Base-by-base conservation (phyloP, 495 filamentous ascomycete genomes). In the Durotheca rogersii region DNA sequence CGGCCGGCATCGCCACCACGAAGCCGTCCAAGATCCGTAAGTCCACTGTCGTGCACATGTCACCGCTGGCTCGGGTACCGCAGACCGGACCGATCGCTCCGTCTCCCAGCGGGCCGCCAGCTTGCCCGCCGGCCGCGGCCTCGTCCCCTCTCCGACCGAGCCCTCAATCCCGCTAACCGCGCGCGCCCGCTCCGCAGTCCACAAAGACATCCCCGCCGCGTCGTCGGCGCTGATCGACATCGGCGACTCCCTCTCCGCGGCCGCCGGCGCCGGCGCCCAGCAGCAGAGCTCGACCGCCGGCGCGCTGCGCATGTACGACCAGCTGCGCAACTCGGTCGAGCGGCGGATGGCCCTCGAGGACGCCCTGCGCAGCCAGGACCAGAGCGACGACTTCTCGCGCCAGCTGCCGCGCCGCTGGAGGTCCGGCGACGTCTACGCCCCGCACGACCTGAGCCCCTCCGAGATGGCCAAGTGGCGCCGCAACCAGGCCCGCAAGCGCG, bases 391-490 rank as follows among this genome's bases (percentile, higher is more conserved):
- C 39, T 74, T 67, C 67, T 5, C 70, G 50, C 60, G 64, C 33
- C 67, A 72, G 56, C 69, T 78, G 60, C 51, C 67, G 19, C 71
- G 89, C 40, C 74, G 78, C 12, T 96, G 83, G 81, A 72, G 69
- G 56, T 53, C 69, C 7, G 93, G 93, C 62, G 90, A 96, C 66
- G 75, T 94, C 36, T 96, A 96, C 68, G 79, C 90, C 31, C 94
- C 94, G 31, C 87, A 90, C 66, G 93, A 98, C 74, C 70, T 98
- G 42, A 84, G 79, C 47, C 71, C 81, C 6, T 66, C 71, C 44
- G 89, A 95, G 77, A 84, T 85, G 81, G 71, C 65, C 66, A 89
- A 87, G 70, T 86, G 81, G 75, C 53, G 59, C 31, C 35, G 41
- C 40, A 41, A 14, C 33, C 47, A 47, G 43, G 3, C 34, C 12